Evolutionary conservation across 306 rosid genomes (phyloP), one percentile per base, ranked within the genome.

Genomic region (Quercus suber): DNA sequence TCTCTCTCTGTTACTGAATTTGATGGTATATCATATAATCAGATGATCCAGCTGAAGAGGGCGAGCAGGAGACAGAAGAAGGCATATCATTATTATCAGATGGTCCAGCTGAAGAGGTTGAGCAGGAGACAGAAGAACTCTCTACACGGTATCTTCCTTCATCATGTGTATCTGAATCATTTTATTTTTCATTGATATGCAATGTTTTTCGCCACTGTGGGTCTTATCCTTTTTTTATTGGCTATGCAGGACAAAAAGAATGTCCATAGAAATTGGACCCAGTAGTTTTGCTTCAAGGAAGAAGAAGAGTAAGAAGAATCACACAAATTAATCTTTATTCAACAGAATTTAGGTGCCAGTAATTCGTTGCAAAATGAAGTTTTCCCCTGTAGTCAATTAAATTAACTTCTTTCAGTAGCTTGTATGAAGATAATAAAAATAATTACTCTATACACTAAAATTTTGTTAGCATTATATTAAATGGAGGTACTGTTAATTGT

Each of bases 271-370:
- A 87, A 84, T 94, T 72, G 97, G 97, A 82, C 99, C 95, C 3
- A 86, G 98, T 87, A 91, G 94, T 87, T 90, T 85, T 88, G 98
- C 97, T 45, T 86, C 98, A 21, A 91, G 97, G 82, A 93, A 95
- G 90, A 94, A 94, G 90, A 95, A 93, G 87, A 85, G 83, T 72
- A 95, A 91, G 89, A 89, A 84, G 79, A 80, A 69, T 73, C 70
- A 60, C 0, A 45, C 49, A 58, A 69, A 69, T 63, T 89, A 86
- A 81, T 83, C 20, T 43, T 41, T 8, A 30, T 23, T 67, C 20
- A 27, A 65, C 49, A n/a, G 41, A 3, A 65, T 76, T 19, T 75
- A 4, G n/a, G 17, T 79, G 63, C 65, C 18, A 61, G 70, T 69
- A 35, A 33, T 9, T 67, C 19, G 3, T 18, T 74, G 78, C 64